Conservation (phyloP, 2,329 filamentous ascomycete species). For the Cladophialophora immunda region DNA sequence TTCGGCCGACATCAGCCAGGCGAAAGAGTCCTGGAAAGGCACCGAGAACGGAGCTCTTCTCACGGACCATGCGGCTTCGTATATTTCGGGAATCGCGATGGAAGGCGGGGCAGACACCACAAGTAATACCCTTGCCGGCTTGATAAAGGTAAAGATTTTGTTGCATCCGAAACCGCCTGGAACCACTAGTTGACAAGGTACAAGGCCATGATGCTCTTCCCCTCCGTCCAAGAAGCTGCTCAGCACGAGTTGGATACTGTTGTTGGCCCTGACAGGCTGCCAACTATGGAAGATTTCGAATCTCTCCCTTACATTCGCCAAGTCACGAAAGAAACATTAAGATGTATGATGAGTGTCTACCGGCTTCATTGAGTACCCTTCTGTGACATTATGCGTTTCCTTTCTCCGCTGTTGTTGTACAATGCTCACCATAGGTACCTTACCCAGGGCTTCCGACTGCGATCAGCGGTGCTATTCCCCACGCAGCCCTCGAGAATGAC, state of each 20-base stretch:
- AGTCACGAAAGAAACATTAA: constrained; percentile 64
- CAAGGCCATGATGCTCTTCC: constrained; percentile 59
- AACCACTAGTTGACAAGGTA: background rate
- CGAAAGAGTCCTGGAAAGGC: constrained; percentile 32
- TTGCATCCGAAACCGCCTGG: too few species aligned
- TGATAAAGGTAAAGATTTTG: constrained; percentile 49
- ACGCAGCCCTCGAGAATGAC: constrained; percentile 36
- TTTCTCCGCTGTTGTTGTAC: too few species aligned
- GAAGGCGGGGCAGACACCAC: constrained; percentile 59
- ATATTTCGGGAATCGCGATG: constrained; percentile 50
- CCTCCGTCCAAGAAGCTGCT: constrained; percentile 55
- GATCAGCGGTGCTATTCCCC: constrained; percentile 34
- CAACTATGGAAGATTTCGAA: constrained; percentile 58
- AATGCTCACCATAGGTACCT: background rate
- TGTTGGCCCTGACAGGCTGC: constrained; percentile 53
- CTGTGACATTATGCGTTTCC: too few species aligned
- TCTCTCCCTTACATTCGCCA: constrained; percentile 63
- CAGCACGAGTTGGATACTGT: constrained; percentile 60
- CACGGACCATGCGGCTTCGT: constrained; percentile 31
- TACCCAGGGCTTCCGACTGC: constrained; percentile 50
- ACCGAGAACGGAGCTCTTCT: constrained; percentile 26
- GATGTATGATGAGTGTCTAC: constrained; percentile 48
- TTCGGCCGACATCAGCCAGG: constrained; percentile 17
- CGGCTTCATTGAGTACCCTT: too few species aligned
- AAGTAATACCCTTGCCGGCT: constrained; percentile 56